phyloP scores from a whole-genome alignment of 2,329 filamentous ascomycete genomes.

The Xylaria sp. region DNA sequence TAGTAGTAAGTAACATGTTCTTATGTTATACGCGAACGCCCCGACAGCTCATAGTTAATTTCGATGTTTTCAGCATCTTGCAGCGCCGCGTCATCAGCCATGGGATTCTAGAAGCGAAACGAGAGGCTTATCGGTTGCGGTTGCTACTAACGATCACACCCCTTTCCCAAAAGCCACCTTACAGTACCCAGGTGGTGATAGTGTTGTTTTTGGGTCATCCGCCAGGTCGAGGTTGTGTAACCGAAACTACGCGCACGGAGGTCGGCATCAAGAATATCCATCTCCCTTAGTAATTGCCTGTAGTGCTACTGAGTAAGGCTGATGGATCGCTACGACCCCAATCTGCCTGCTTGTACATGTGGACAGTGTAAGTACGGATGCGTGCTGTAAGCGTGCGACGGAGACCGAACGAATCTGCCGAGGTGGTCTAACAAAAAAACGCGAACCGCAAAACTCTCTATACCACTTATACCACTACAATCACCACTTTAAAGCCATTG shows the following conservation, averaged over 20 bases:
- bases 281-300: too few species aligned
- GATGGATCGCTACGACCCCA: too few species aligned
- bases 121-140: background rate
- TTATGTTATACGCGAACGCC: background rate
- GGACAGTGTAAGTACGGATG: background rate
- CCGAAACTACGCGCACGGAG: background rate
- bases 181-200: background rate
- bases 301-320: too few species aligned
- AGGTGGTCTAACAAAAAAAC: too few species aligned
- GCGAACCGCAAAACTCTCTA: too few species aligned
- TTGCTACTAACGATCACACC: too few species aligned
- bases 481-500: too few species aligned
- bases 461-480: too few species aligned
- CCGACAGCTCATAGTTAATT: background rate
- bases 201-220: background rate
- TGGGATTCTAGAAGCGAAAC: background rate
- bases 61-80: background rate
- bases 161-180: background rate
- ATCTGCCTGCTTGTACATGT: too few species aligned
- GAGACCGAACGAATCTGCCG: too few species aligned
- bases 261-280: too few species aligned
- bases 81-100: background rate
- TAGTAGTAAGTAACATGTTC: background rate
- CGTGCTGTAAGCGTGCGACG: background rate
- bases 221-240: slow-evolving; percentile 5